phyloP scores from a whole-genome alignment of 306 rosid genomes.

The Prunus mongolica region DNA sequence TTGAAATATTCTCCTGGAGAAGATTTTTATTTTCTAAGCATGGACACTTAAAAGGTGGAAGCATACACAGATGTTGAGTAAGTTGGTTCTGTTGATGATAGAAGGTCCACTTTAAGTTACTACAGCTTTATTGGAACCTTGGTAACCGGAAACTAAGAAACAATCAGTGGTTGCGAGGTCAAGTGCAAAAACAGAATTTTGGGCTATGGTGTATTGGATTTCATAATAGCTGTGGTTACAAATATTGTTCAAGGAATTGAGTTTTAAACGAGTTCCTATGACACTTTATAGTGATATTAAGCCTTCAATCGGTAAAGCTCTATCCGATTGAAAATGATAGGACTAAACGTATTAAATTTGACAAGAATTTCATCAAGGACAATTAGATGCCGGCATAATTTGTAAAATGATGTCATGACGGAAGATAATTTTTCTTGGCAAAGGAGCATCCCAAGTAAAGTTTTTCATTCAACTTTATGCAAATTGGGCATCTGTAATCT shows the following conservation, averaged over 20 bases:
- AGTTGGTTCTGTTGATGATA: neutral
- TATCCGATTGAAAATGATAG: neutral
- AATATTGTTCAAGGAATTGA: neutral
- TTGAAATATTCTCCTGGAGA: neutral
- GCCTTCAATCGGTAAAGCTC: neutral
- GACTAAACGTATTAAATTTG: neutral
- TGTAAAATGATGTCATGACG: neutral
- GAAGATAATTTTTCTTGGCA: neutral
- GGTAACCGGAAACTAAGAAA: neutral
- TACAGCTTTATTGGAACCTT: neutral
- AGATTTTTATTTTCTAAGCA: neutral
- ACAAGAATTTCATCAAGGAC: neutral
- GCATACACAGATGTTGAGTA: neutral
- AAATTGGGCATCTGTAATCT: neutral
- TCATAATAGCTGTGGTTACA: neutral
- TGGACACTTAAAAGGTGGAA: neutral
- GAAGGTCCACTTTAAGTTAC: neutral
- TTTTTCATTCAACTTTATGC: neutral
- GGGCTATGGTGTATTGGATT: neutral
- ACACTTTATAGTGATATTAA: neutral
- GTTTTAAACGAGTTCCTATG: neutral
- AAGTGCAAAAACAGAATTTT: neutral
- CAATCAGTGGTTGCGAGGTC: neutral
- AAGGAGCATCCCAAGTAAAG: neutral
- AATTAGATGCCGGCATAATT: neutral